Evolutionary conservation across 139 green algal genomes (phyloP).

Genomic region (Micractinium sp.): DNA sequence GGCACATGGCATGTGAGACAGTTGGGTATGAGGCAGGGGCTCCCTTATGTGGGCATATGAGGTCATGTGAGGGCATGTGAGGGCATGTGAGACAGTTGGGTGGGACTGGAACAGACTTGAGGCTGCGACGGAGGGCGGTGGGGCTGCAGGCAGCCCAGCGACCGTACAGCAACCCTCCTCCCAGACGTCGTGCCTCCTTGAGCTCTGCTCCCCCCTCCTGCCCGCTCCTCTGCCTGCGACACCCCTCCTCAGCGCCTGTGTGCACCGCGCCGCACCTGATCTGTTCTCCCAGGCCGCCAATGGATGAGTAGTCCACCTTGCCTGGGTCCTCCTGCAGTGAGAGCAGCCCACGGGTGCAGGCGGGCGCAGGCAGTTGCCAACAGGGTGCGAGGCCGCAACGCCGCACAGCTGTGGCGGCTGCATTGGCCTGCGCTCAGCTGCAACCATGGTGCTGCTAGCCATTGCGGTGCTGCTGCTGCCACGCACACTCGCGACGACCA

Average conservation of each 20-base stretch:
- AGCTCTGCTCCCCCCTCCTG: not conserved
- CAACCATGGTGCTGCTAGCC: not conserved
- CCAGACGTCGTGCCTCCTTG: no score
- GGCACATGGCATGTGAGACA: not conserved
- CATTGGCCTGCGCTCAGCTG: not conserved
- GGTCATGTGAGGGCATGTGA: no score
- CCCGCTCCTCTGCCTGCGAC: not conserved
- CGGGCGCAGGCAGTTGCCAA: not conserved
- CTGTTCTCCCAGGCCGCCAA: conserved; percentile 96
- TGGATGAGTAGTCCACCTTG: conserved; percentile 96
- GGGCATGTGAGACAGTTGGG: not conserved
- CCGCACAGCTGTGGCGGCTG: not conserved
- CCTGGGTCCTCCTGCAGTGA: conserved; percentile 87
- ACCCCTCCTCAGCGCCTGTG: not conserved
- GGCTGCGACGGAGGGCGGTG: no score
- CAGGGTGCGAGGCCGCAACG: not conserved
- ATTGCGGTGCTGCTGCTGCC: not conserved
- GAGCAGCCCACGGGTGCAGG: not conserved
- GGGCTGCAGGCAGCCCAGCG: not conserved
- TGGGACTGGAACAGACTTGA: no score
- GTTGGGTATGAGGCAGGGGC: no score
- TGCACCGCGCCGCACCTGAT: conserved; percentile 50
- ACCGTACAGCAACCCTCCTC: no score
- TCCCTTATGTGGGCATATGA: no score
- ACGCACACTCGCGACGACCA: not conserved